Percentiles rank a stretch among this genome's conserved stretches.
Evolutionary conservation across 495 filamentous ascomycete genomes (phyloP).

Genomic region (Amphirosellinia nigrospora): DNA sequence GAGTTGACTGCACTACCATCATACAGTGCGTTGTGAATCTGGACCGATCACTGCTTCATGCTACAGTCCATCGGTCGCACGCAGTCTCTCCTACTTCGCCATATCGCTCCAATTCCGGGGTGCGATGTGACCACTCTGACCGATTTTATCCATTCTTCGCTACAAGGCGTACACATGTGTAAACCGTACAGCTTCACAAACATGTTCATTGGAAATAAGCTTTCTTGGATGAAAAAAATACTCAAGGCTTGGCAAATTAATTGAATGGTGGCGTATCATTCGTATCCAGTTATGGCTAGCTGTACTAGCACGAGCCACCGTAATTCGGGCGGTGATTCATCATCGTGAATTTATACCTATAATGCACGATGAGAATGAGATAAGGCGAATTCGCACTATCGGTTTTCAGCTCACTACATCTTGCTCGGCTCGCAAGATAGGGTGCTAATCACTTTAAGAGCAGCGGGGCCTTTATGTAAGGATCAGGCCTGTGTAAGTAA

Average conservation of each 20-base stretch:
- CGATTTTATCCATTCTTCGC: neutral
- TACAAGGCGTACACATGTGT: slow-evolving; percentile 1
- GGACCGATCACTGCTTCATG: slow-evolving; percentile 3
- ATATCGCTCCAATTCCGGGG: neutral
- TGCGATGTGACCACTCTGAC: slow-evolving; percentile 1
- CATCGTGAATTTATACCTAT: neutral
- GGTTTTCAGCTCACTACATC: slow-evolving; percentile 19
- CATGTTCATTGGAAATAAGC: neutral
- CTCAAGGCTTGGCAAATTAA: slow-evolving; percentile 15
- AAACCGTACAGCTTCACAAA: neutral
- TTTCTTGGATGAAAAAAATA: slow-evolving; percentile 1
- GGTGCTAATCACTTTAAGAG: neutral
- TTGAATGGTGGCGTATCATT: neutral
- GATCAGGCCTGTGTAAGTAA: too few species aligned
- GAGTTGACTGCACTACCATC: neutral
- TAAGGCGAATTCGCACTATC: slow-evolving; percentile 6
- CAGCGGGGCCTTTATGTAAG: neutral
- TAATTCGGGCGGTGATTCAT: neutral
- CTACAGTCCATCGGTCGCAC: neutral
- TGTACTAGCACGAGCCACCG: neutral
- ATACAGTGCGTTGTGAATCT: slow-evolving; percentile 14
- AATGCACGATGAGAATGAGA: neutral
- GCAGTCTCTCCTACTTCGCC: neutral
- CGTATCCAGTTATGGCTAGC: neutral
- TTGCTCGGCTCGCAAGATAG: neutral